A percentile compares a stretch with the other conserved stretches of the same genome.
Evolutionary conservation across 2,329 filamentous ascomycete species (phyloP).

Genomic region (Fusarium xyrophilum): DNA sequence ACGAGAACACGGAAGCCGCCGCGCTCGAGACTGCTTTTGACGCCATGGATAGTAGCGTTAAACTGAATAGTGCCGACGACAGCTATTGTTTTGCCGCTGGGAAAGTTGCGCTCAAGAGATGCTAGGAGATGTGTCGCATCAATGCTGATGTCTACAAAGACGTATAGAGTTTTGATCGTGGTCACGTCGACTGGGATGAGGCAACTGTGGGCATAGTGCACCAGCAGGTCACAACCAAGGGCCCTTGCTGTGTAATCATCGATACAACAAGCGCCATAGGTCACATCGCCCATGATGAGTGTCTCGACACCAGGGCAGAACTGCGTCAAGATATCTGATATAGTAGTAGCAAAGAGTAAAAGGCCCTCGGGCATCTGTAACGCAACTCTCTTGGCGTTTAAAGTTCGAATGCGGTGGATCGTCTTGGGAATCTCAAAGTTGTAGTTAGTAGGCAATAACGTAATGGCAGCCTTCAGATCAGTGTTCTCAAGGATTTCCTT

Average conservation of each 20-base stretch:
- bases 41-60: constrained; percentile 93
- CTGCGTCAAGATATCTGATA: constrained; percentile 92
- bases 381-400: constrained; percentile 81
- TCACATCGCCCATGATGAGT: constrained; percentile 98
- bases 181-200: constrained; percentile 96
- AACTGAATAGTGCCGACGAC: constrained; percentile 98
- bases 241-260: constrained; percentile 97
- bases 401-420: constrained; percentile 87
- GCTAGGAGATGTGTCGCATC: constrained; percentile 87
- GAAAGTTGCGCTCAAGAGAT: constrained; percentile 88
- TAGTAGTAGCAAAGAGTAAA: constrained; percentile 93
- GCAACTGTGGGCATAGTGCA: constrained; percentile 97
- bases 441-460: constrained; percentile 92
- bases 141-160: constrained; percentile 98
- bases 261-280: constrained; percentile 97
- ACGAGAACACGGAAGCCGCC: constrained; percentile 87
- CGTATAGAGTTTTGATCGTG: constrained; percentile 95
- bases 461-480: constrained; percentile 85
- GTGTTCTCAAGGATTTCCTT: constrained; percentile 83
- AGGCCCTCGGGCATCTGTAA: constrained; percentile 98
- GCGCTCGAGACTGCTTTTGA: constrained; percentile 76
- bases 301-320: constrained; percentile 94
- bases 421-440: constrained; percentile 99
- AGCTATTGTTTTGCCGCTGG: constrained; percentile 83
- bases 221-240: constrained; percentile 89